These are phyloP conservation scores for Vigna reflexopilosa DNA, from an alignment of 306 rosid genomes.

Conservation along the genomic window DNA sequence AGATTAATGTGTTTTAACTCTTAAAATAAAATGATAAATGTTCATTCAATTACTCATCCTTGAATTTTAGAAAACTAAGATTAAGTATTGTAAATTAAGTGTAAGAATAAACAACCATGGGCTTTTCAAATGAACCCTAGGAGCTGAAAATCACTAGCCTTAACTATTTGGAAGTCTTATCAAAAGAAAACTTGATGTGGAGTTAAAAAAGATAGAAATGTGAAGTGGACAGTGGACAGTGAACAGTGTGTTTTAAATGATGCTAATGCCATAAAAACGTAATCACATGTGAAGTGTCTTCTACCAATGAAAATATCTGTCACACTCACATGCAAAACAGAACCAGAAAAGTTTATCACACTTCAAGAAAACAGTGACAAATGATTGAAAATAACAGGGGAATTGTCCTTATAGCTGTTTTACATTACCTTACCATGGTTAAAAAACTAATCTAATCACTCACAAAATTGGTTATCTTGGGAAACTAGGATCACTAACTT, in stretches of 20 bases:
- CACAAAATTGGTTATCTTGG: not conserved
- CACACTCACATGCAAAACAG: not conserved
- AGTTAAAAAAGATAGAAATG: not conserved
- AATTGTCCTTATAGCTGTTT: not conserved
- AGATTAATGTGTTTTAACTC: too few relatives aligned
- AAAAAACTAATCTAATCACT: not conserved
- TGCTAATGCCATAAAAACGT: not conserved
- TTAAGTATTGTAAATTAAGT: too few relatives aligned
- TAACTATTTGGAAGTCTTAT: not conserved
- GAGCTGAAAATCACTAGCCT: not conserved
- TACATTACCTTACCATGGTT: not conserved
- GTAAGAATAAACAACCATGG: too few relatives aligned
- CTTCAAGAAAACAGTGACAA: not conserved
- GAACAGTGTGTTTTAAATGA: not conserved
- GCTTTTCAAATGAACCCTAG: too few relatives aligned
- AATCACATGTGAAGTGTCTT: not conserved
- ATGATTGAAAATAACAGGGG: slow-evolving; percentile 4
- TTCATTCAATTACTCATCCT: too few relatives aligned
- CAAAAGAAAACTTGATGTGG: not conserved
- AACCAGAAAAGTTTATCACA: not conserved
- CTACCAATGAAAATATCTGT: not conserved
- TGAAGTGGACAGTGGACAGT: not conserved
- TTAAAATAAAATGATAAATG: too few relatives aligned
- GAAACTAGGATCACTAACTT: not conserved
- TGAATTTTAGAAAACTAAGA: too few relatives aligned